A percentile compares a stretch with the other conserved stretches of the same genome.
phyloP scores from a whole-genome alignment of 805 yeast genomes.

The Kluyveromyces siamensis region DNA sequence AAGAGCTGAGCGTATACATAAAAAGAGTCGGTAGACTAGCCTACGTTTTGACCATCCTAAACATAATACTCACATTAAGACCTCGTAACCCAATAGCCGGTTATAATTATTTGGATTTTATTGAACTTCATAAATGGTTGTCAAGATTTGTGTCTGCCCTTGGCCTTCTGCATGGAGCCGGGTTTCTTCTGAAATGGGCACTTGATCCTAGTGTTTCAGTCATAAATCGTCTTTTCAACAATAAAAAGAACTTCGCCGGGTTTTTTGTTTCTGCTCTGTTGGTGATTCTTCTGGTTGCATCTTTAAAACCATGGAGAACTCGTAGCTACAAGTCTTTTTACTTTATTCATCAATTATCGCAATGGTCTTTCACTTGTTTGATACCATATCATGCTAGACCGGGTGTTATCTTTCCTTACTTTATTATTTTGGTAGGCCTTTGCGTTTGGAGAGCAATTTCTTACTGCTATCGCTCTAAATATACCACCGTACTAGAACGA shows the following conservation, averaged over 20 bases:
- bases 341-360: slow-evolving; percentile 43
- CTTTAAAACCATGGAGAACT: slow-evolving; percentile 42
- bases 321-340: slow-evolving; percentile 46
- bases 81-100: slow-evolving; percentile 44
- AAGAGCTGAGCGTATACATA: slow-evolving; percentile 20
- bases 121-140: slow-evolving; percentile 63
- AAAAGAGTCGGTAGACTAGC: slow-evolving; percentile 58
- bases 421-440: slow-evolving; percentile 14
- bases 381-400: slow-evolving; percentile 64
- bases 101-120: slow-evolving; percentile 40
- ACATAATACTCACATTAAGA: slow-evolving; percentile 44
- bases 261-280: slow-evolving; percentile 33
- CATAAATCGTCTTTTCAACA: slow-evolving; percentile 21
- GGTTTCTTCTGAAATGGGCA: slow-evolving; percentile 43
- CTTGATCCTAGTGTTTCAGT: slow-evolving; percentile 30
- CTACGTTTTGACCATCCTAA: slow-evolving; percentile 49
- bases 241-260: slow-evolving; percentile 42
- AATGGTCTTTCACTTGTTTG: slow-evolving; percentile 36
- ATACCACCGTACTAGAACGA: slow-evolving; percentile 9
- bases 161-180: slow-evolving; percentile 42
- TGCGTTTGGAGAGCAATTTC: slow-evolving; percentile 2
- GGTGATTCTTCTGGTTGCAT: slow-evolving; percentile 33
- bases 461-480: slow-evolving; percentile 9
- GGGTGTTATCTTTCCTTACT: slow-evolving; percentile 37
- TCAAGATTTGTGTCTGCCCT: slow-evolving; percentile 46